Percentiles rank a stretch among this genome's conserved stretches.
phyloP scores from a whole-genome alignment of 2,329 filamentous ascomycete genomes.

The Cordyceps fumosorosea region DNA sequence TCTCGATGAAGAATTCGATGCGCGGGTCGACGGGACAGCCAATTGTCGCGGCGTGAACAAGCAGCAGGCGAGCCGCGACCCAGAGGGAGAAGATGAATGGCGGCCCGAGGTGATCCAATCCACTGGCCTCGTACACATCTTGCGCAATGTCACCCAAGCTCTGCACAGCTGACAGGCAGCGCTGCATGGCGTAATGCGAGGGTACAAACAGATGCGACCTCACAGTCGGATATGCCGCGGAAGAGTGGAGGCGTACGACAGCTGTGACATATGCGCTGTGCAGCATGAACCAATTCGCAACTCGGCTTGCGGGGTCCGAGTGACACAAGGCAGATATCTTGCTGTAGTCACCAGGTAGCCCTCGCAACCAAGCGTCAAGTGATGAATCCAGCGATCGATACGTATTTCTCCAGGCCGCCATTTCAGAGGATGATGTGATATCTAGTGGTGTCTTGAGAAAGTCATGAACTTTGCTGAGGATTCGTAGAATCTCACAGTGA shows the following conservation, averaged over 20 bases:
- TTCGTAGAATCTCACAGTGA: constrained; percentile 38
- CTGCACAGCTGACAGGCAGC: constrained; percentile 37
- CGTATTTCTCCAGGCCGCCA: constrained; percentile 34
- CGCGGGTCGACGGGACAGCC: constrained; percentile 31
- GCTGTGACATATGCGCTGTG: constrained; percentile 39
- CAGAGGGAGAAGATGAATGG: constrained; percentile 40
- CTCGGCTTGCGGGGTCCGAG: constrained; percentile 37
- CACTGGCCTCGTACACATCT: constrained; percentile 37
- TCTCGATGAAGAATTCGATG: constrained; percentile 39
- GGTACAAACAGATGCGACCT: constrained; percentile 36
- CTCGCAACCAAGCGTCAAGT: constrained; percentile 36
- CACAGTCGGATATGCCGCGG: constrained; percentile 35
- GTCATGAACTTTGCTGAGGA: constrained; percentile 36
- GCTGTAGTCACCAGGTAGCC: constrained; percentile 37
- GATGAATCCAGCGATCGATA: constrained; percentile 33
- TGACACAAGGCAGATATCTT: constrained; percentile 39
- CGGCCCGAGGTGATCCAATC: constrained; percentile 35
- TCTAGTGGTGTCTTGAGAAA: constrained; percentile 36
- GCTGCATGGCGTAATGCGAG: constrained; percentile 38
- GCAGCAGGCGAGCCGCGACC: constrained; percentile 34
- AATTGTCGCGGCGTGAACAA: constrained; percentile 35
- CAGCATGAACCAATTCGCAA: constrained; percentile 42
- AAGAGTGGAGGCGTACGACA: constrained; percentile 37
- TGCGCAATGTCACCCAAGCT: constrained; percentile 37
- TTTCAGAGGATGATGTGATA: constrained; percentile 30